Base-by-base conservation (phyloP, 345 rosid genomes). In the Aquilaria yunnanensis region DNA sequence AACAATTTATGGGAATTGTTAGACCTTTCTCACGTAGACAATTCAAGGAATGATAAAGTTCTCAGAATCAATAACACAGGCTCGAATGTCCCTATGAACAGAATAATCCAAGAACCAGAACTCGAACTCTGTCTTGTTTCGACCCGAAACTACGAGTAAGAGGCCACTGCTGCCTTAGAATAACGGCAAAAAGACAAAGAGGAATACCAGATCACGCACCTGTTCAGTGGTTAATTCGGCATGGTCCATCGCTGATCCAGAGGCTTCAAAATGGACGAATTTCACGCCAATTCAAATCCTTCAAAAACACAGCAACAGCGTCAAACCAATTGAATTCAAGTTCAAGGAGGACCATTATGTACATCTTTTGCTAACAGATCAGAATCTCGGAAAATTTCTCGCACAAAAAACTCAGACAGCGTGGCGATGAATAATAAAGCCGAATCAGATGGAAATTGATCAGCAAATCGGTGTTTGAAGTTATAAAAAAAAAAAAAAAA, bases 191-290 rank as follows among this genome's bases (percentile, higher is more conserved):
- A n/a, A 67, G 51, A 33, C 49, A 60, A 65, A 68, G 45, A 29
- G 65, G 66, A 14, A 47, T 60, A 62, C 61, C 52, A 56, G 51
- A 72, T 64, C 61, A 70, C 81, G 41, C 78, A 90, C 97, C 94
- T 88, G 94, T 48, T 84, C 90, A 4, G 85, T 70, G 54, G 80
- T 70, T 60, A 88, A 83, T 59, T 84, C 97, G 2, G 94, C 97
- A 43, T 80, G 91, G 67, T 80, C 85, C 97, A 91, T 90, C 62
- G 82, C 32, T 59, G 55, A 67, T 71, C 57, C n/a, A 57, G 46
- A 73, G 66, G 68, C 67, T 67, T 12, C 72, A 66, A 65, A 66
- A 57, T 57, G 41, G 55, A 54, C 68, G 51, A 66, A 60, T 69
- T 68, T 62, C 53, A 63, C 48, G 33, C 60, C 70, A 74, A 70